Evolutionary conservation across 2,329 filamentous ascomycete genomes (phyloP).

Genomic region (Ceratocystiopsis brevicomis): DNA sequence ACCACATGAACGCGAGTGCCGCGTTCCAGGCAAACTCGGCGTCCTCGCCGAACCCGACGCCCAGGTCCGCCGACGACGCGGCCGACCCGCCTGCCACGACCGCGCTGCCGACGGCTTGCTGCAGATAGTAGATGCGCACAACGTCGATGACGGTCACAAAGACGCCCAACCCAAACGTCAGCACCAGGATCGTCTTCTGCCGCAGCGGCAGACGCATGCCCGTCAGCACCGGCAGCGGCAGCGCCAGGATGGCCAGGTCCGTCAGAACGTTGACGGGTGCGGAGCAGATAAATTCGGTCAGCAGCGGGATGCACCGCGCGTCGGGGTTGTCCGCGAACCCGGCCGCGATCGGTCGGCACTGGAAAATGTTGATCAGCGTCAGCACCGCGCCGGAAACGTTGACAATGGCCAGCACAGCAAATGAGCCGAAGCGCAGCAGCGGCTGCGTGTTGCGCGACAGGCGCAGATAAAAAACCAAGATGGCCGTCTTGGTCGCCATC

Average conservation of each 20-base stretch:
- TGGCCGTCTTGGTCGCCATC: too few species aligned
- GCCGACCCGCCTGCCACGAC: constrained; percentile 34
- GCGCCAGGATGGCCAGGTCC: constrained; percentile 55
- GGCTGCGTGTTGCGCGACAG: constrained; percentile 40
- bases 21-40: constrained; percentile 51
- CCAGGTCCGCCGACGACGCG: constrained; percentile 44
- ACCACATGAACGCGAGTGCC: constrained; percentile 82
- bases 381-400: constrained; percentile 61
- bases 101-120: too few species aligned
- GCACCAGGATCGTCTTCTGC: constrained; percentile 60
- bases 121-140: too few species aligned
- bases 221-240: constrained; percentile 79
- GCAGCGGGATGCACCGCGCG: constrained; percentile 8
- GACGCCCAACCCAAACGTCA: constrained; percentile 72
- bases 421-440: constrained; percentile 65
- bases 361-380: constrained; percentile 31
- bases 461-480: too few species aligned
- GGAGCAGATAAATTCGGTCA: constrained; percentile 16
- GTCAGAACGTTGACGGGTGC: constrained; percentile 17
- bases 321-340: too few species aligned
- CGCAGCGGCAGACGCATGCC: constrained; percentile 16
- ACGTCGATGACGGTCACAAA: constrained; percentile 42
- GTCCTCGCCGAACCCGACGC: constrained; percentile 30
- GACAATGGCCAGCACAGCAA: constrained; percentile 56
- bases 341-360: too few species aligned